Evolutionary conservation across 805 yeast species (phyloP).

Genomic region (Cyberlindnera mycetangii): DNA sequence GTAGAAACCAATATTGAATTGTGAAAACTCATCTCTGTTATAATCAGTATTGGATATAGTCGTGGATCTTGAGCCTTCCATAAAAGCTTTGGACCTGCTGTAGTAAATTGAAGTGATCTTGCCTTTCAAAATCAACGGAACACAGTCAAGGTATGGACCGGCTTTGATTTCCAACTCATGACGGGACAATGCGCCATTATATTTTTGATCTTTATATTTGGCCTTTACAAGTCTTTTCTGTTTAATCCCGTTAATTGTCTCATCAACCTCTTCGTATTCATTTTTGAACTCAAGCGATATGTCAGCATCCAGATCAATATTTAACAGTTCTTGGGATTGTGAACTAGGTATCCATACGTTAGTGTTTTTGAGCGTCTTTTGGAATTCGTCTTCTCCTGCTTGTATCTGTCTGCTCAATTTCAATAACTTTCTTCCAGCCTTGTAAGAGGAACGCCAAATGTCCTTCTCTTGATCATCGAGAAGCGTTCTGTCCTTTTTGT

Average conservation of each 20-base stretch:
- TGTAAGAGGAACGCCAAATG: background rate
- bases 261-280: slow-evolving; percentile 20
- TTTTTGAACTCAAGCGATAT: slow-evolving; percentile 13
- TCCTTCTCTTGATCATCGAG: slow-evolving; percentile 7
- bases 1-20: slow-evolving; percentile 55
- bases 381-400: slow-evolving; percentile 10
- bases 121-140: slow-evolving; percentile 44
- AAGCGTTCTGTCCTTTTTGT: background rate
- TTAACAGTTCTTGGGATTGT: background rate
- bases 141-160: slow-evolving; percentile 30
- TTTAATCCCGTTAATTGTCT: slow-evolving; percentile 15
- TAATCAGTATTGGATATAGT: slow-evolving; percentile 41
- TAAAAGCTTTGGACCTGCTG: slow-evolving; percentile 43
- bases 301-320: slow-evolving; percentile 16
- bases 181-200: slow-evolving; percentile 29
- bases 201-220: slow-evolving; percentile 24
- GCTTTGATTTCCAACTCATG: slow-evolving; percentile 31
- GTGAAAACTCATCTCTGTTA: slow-evolving; percentile 41
- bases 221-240: slow-evolving; percentile 12
- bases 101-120: slow-evolving; percentile 46
- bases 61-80: slow-evolving; percentile 37
- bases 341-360: slow-evolving; percentile 15
- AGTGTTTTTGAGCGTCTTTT: slow-evolving; percentile 8
- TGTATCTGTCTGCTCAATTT: background rate
- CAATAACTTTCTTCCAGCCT: slow-evolving; percentile 3